Conservation (phyloP, 2,329 filamentous ascomycete species). For the Fusarium nodosum region DNA sequence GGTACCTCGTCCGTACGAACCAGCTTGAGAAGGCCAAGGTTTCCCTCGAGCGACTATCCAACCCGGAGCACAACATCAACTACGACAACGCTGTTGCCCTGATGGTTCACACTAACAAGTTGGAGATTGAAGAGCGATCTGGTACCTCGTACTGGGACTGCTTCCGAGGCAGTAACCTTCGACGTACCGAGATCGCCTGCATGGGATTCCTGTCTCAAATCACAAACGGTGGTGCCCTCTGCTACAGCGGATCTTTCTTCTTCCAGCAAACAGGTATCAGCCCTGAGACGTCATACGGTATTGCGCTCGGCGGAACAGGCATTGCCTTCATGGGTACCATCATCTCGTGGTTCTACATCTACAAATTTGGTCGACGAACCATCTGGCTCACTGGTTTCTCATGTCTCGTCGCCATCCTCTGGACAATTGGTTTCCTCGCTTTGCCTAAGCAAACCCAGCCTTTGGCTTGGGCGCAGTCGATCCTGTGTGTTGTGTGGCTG, state of each 20-base stretch:
- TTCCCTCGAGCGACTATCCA: conserved; percentile 52
- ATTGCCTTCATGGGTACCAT: conserved; percentile 60
- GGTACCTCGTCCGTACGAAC: conserved; percentile 54
- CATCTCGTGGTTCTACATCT: conserved; percentile 61
- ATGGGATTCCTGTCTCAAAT: conserved; percentile 60
- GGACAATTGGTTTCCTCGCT: conserved; percentile 60
- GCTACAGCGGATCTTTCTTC: conserved; percentile 62
- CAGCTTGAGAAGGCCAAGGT: conserved; percentile 52
- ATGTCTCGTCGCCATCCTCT: conserved; percentile 56
- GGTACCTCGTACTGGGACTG: conserved; percentile 61
- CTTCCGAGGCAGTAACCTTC: conserved; percentile 62
- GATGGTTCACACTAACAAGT: conserved; percentile 61
- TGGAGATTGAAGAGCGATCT: conserved; percentile 58
- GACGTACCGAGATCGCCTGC: conserved; percentile 62
- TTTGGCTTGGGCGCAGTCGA: conserved; percentile 58
- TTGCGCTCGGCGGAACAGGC: conserved; percentile 59
- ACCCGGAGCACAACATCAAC: conserved; percentile 53
- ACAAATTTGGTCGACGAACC: conserved; percentile 58
- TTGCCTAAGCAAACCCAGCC: conserved; percentile 53
- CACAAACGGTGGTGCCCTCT: conserved; percentile 57
- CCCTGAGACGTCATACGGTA: conserved; percentile 55
- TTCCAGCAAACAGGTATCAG: conserved; percentile 61
- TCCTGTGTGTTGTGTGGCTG: conserved; percentile 61
- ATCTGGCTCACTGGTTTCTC: conserved; percentile 60
- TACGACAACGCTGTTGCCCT: conserved; percentile 56